Percentiles rank a stretch among this genome's conserved stretches.
Conservation (phyloP, 2,329 filamentous ascomycete species). For the Trichoderma semiorbis region DNA sequence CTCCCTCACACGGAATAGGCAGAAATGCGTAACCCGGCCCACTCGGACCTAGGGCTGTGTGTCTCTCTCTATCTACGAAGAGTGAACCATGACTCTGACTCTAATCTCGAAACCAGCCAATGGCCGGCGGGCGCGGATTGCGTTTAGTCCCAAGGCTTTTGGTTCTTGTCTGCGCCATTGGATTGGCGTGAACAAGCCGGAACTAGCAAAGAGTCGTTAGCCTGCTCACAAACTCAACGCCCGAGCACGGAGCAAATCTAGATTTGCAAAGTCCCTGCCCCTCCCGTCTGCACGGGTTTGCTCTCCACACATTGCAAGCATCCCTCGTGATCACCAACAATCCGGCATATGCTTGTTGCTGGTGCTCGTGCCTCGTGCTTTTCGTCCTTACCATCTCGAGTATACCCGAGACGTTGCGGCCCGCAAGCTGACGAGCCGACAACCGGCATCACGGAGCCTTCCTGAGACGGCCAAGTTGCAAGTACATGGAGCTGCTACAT, state of each 20-base stretch:
- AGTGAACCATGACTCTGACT: not conserved
- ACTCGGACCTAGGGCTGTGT: slow-evolving; percentile 7
- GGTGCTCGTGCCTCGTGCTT: not conserved
- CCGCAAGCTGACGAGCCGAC: slow-evolving; percentile 10
- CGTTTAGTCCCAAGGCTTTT: not conserved
- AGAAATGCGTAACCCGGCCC: not conserved
- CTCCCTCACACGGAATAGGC: not conserved
- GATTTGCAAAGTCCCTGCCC: slow-evolving; percentile 10
- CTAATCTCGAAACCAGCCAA: not conserved
- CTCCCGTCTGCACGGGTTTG: slow-evolving; percentile 2
- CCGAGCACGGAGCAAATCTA: slow-evolving; percentile 17
- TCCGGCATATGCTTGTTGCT: not conserved
- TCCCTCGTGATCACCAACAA: slow-evolving; percentile 13
- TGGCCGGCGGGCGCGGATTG: not conserved
- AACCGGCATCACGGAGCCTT: slow-evolving; percentile 15
- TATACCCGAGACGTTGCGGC: not conserved
- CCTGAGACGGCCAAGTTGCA: not conserved
- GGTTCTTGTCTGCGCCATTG: not conserved
- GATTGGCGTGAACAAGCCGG: not conserved
- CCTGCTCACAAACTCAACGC: not conserved
- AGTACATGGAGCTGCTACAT: slow-evolving; percentile 7
- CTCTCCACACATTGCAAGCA: slow-evolving; percentile 13
- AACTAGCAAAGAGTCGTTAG: not conserved
- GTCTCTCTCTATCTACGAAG: not conserved
- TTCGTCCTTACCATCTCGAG: not conserved